These are phyloP conservation scores for Phytophthora uliginosa DNA, from an alignment of 352 stramenopile genomes.

Conservation along the genomic window DNA sequence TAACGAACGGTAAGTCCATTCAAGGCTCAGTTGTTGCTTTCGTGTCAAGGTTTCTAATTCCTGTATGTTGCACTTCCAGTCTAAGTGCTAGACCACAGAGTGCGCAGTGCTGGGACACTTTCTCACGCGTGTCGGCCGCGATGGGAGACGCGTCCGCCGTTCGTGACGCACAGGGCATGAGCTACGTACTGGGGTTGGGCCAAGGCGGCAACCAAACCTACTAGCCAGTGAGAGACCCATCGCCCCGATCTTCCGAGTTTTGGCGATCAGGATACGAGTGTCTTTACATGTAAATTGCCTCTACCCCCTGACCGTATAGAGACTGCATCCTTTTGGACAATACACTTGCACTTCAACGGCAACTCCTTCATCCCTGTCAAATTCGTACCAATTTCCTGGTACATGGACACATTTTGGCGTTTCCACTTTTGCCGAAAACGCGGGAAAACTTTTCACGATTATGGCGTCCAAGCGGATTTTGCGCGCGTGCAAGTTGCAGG, in stretches of 20 bases:
- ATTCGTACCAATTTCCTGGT: constrained; percentile 21
- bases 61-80: constrained; percentile 30
- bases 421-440: constrained; percentile 18
- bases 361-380: constrained; percentile 4
- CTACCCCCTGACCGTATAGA: constrained; percentile 16
- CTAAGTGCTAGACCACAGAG: constrained; percentile 81
- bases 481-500: constrained; percentile 87
- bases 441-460: constrained; percentile 30
- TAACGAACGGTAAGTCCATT: constrained; percentile 68
- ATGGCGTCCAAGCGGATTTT: constrained; percentile 87
- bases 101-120: constrained; percentile 85
- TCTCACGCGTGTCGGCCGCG: constrained; percentile 75
- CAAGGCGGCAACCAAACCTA: constrained; percentile 84
- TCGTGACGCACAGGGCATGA: constrained; percentile 89
- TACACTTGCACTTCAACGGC: constrained; percentile 8
- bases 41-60: constrained; percentile 3
- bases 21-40: neutral
- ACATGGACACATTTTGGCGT: constrained; percentile 22
- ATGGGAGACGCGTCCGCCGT: constrained; percentile 80
- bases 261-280: constrained; percentile 5
- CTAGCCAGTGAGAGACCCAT: constrained; percentile 33
- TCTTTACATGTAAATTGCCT: constrained; percentile 8
- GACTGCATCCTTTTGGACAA: constrained; percentile 23
- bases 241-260: constrained; percentile 21
- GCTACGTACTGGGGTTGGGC: constrained; percentile 87